phyloP scores from a whole-genome alignment of 148 eudicot species.

The Cornus florida region DNA sequence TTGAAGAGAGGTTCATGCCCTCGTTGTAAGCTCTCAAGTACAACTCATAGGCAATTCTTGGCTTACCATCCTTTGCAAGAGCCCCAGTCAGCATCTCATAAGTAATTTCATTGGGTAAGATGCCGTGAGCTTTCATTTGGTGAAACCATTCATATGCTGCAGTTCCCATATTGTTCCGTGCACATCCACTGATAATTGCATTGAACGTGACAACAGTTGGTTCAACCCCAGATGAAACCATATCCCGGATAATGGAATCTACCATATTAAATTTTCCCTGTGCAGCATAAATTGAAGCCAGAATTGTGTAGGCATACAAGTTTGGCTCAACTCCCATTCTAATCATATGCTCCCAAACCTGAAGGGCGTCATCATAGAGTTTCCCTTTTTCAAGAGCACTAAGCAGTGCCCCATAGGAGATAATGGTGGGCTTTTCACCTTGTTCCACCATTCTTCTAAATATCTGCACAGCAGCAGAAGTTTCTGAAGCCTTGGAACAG shows the following conservation, averaged over 20 bases:
- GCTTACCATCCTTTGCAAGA: slow-evolving; percentile 80
- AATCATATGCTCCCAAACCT: slow-evolving; percentile 88
- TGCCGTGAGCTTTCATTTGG: slow-evolving; percentile 51
- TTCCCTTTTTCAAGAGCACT: slow-evolving; percentile 95
- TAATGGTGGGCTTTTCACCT: slow-evolving; percentile 79
- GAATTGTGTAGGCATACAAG: slow-evolving; percentile 79
- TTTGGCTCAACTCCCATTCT: slow-evolving; percentile 78
- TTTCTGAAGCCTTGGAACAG: slow-evolving; percentile 95
- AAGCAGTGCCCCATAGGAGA: slow-evolving; percentile 87
- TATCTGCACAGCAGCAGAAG: slow-evolving; percentile 73
- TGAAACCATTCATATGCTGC: slow-evolving; percentile 85
- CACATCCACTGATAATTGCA: slow-evolving; percentile 80
- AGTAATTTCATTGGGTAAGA: slow-evolving; percentile 70
- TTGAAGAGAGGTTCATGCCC: slow-evolving; percentile 54
- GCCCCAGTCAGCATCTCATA: slow-evolving; percentile 76
- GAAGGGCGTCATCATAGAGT: slow-evolving; percentile 67
- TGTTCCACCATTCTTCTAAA: slow-evolving; percentile 77
- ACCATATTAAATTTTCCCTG: slow-evolving; percentile 67
- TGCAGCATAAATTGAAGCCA: slow-evolving; percentile 80
- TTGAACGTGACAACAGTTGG: slow-evolving; percentile 88
- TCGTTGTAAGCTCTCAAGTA: slow-evolving; percentile 60
- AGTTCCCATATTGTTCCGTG: slow-evolving; percentile 46
- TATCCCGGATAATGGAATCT: slow-evolving; percentile 63
- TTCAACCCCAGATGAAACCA: slow-evolving; percentile 50
- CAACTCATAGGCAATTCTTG: slow-evolving; percentile 77